phyloP scores from a whole-genome alignment of 2,329 filamentous ascomycete species.

The Calonectria hawksworthii region DNA sequence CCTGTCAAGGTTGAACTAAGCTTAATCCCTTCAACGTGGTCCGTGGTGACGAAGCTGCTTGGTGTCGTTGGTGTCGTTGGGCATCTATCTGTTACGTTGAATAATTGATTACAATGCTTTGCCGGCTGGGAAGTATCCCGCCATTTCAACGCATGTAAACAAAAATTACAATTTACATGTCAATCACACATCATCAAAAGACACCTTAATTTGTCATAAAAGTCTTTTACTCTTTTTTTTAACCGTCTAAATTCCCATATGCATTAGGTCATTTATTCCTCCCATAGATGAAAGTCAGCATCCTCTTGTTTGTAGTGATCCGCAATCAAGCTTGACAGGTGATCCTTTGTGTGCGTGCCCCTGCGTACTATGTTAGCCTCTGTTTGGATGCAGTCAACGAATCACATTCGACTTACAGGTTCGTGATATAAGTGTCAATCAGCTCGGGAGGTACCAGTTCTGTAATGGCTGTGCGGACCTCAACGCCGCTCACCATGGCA shows the following conservation, averaged over 20 bases:
- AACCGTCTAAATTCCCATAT: slow-evolving; percentile 23
- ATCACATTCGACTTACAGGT: slow-evolving; percentile 63
- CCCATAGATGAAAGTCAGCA: slow-evolving; percentile 70
- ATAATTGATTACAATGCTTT: background rate
- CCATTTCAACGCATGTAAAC: background rate
- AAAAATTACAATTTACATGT: background rate
- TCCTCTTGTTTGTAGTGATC: slow-evolving; percentile 84
- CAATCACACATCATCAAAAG: background rate
- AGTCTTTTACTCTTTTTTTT: slow-evolving; percentile 30
- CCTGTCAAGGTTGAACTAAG: slow-evolving; percentile 27
- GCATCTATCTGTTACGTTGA: background rate
- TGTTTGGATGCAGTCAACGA: slow-evolving; percentile 2
- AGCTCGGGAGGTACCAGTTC: slow-evolving; percentile 86
- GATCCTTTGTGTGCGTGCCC: slow-evolving; percentile 77
- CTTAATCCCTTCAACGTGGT: slow-evolving; percentile 9
- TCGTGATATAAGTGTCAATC: slow-evolving; percentile 88
- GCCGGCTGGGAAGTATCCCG: background rate
- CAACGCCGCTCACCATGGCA: slow-evolving; percentile 81
- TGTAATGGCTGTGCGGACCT: slow-evolving; percentile 83
- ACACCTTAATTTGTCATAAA: background rate
- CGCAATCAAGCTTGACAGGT: slow-evolving; percentile 79
- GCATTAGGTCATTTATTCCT: slow-evolving; percentile 42
- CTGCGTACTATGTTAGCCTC: slow-evolving; percentile 51
- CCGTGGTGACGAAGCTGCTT: background rate
- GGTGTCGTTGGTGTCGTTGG: background rate